Percentiles rank a stretch among this genome's conserved stretches.
These are phyloP conservation scores for Suillus luteus DNA, from an alignment of 768 basidiomycete species.

Conservation along the genomic window DNA sequence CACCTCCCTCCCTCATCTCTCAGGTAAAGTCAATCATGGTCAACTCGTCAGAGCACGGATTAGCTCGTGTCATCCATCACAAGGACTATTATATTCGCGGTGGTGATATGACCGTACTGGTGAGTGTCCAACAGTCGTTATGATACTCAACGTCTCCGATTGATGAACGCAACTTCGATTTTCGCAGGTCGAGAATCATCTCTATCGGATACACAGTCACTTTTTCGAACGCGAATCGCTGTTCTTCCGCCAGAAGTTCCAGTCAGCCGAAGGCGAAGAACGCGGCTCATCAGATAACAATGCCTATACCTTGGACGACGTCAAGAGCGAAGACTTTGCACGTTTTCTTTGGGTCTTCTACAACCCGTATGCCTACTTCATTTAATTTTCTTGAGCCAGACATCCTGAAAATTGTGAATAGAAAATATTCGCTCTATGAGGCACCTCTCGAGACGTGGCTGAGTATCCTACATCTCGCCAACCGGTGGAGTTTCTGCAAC, in stretches of 20 bases:
- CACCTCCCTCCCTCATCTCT: conserved; percentile 33
- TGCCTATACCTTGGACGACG: conserved; percentile 48
- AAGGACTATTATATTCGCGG: conserved; percentile 56
- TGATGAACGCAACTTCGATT: conserved; percentile 9
- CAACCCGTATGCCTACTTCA: conserved; percentile 47
- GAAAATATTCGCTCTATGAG: conserved; percentile 41
- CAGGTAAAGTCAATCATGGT: conserved; percentile 28
- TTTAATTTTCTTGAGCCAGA: neutral
- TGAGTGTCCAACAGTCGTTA: conserved; percentile 32
- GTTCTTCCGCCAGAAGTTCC: conserved; percentile 43
- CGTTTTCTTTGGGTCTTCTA: conserved; percentile 66
- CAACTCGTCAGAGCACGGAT: conserved; percentile 26
- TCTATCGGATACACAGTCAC: conserved; percentile 60
- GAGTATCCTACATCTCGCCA: conserved; percentile 40
- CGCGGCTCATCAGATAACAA: conserved; percentile 42
- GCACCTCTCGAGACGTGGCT: conserved; percentile 44
- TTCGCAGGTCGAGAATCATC: conserved; percentile 54
- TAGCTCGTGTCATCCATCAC: conserved; percentile 37
- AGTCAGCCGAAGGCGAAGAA: conserved; percentile 31
- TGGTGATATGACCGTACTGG: conserved; percentile 60
- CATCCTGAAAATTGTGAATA: conserved; percentile 16
- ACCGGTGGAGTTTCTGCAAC: conserved; percentile 42
- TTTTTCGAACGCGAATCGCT: conserved; percentile 66
- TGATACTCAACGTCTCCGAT: neutral
- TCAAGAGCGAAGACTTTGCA: conserved; percentile 50